Evolutionary conservation across 164 flowering plant genomes (phyloP).

Genomic region (Protea cynaroides): DNA sequence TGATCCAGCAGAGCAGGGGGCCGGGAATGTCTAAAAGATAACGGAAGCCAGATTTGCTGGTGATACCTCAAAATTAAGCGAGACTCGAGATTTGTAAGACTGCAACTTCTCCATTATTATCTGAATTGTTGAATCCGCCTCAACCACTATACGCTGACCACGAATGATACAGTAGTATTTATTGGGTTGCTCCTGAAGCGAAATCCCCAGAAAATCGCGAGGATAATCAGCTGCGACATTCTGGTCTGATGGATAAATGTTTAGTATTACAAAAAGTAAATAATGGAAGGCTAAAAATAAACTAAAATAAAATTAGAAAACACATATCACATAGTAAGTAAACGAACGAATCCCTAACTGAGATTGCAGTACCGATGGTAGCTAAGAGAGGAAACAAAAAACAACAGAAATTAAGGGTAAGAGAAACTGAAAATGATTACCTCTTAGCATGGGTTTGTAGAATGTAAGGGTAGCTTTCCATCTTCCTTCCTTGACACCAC

Average conservation of each 20-base stretch:
- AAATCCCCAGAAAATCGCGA: conserved; percentile 69
- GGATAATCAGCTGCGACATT: conserved; percentile 33
- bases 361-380: not conserved
- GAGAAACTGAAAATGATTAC: conserved; percentile 19
- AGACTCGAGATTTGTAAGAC: conserved; percentile 65
- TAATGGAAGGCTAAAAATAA: not conserved
- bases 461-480: conserved; percentile 74
- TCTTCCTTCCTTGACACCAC: conserved; percentile 73
- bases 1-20: not conserved
- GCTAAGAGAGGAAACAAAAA: not conserved
- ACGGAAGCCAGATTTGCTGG: no score
- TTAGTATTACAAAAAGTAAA: not conserved
- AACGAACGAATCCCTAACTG: not conserved
- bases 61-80: conserved; percentile 68
- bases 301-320: not conserved
- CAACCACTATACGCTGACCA: conserved; percentile 52
- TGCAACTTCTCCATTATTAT: conserved; percentile 82
- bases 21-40: not conserved
- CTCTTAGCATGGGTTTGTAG: conserved; percentile 60
- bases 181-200: conserved; percentile 67
- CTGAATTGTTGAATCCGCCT: conserved; percentile 72
- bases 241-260: conserved; percentile 32
- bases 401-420: not conserved
- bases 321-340: not conserved
- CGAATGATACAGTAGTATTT: conserved; percentile 67